phyloP scores from a whole-genome alignment of 148 eudicot species.

The Rhododendron williamsianum region DNA sequence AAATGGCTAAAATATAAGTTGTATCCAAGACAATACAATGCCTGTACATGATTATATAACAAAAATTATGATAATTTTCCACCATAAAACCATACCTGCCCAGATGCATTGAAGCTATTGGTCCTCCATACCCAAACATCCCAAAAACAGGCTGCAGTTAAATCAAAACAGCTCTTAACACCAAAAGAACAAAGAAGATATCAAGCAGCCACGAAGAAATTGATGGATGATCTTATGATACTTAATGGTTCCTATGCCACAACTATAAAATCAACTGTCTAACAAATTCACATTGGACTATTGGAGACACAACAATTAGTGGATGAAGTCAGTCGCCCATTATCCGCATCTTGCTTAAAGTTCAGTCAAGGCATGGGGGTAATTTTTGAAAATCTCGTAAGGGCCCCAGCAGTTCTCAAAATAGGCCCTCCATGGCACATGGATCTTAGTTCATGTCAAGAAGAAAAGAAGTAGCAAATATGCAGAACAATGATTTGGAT shows the following conservation, averaged over 20 bases:
- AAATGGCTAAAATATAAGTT: not conserved
- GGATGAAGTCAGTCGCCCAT: not conserved
- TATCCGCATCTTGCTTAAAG: not conserved
- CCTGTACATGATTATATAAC: not conserved
- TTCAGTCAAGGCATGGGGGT: not conserved
- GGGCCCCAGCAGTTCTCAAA: no score
- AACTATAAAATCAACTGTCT: not conserved
- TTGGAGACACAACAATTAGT: not conserved
- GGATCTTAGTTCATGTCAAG: not conserved
- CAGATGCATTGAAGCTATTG: slow-evolving; percentile 73
- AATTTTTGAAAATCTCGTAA: not conserved
- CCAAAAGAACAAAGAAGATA: not conserved
- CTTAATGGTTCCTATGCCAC: not conserved
- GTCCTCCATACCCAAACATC: slow-evolving; percentile 84
- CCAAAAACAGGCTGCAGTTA: slow-evolving; percentile 73
- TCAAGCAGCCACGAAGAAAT: not conserved
- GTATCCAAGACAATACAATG: not conserved
- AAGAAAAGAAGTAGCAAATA: not conserved
- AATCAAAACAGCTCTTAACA: slow-evolving; percentile 4
- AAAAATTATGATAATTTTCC: not conserved
- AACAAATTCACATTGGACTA: not conserved
- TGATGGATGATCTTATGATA: not conserved
- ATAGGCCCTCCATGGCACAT: not conserved
- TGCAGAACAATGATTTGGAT: not conserved
- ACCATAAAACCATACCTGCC: slow-evolving; percentile 44